A percentile compares a stretch with the other conserved stretches of the same genome.
phyloP scores from a whole-genome alignment of 768 basidiomycete genomes.

The Amanita polypyramis region DNA sequence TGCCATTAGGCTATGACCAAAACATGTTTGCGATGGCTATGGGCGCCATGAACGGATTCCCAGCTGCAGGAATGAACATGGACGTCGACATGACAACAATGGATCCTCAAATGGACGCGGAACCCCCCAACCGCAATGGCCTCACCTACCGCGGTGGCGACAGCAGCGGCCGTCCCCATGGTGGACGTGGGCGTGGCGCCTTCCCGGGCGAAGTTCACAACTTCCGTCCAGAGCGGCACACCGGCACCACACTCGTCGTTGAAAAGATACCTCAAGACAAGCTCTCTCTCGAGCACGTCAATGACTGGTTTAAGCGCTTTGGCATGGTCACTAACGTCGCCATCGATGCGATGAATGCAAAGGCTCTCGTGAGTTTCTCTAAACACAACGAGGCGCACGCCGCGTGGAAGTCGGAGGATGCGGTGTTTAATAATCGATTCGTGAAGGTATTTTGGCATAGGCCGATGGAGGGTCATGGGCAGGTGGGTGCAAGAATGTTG shows the following conservation, averaged over 20 bases:
- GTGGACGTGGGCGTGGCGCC: slow-evolving; percentile 36
- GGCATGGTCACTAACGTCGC: slow-evolving; percentile 90
- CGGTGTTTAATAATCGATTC: slow-evolving; percentile 91
- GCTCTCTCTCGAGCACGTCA: slow-evolving; percentile 67
- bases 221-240: slow-evolving; percentile 57
- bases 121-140: slow-evolving; percentile 14
- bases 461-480: slow-evolving; percentile 86
- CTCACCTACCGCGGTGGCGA: slow-evolving; percentile 23
- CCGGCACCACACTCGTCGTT: slow-evolving; percentile 79
- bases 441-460: slow-evolving; percentile 96
- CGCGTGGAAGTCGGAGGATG: slow-evolving; percentile 90
- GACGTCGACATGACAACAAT: slow-evolving; percentile 15
- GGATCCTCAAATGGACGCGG: background rate
- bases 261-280: slow-evolving; percentile 89
- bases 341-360: slow-evolving; percentile 60
- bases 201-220: slow-evolving; percentile 56
- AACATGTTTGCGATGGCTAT: slow-evolving; percentile 8
- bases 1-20: slow-evolving; percentile 9
- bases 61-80: slow-evolving; percentile 11
- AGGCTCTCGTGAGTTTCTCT: slow-evolving; percentile 83
- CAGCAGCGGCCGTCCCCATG: slow-evolving; percentile 25
- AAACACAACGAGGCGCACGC: slow-evolving; percentile 75
- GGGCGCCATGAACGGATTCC: slow-evolving; percentile 10
- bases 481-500: slow-evolving; percentile 63
- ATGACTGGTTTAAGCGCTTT: slow-evolving; percentile 85